Evolutionary conservation across 192 early-diverging fungal genomes (phyloP).

Genomic region (Backusella luteola): DNA sequence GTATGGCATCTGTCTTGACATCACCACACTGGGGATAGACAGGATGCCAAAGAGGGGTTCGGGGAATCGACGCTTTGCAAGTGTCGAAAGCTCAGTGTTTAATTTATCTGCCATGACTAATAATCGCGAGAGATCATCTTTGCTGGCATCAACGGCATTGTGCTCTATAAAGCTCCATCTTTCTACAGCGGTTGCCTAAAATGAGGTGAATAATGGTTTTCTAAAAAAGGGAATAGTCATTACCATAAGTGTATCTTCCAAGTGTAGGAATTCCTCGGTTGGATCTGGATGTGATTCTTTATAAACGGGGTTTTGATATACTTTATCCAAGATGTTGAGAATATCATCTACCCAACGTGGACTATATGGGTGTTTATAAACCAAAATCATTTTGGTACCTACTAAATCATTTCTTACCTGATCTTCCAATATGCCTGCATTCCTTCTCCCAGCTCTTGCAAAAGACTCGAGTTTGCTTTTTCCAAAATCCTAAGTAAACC

Average conservation of each 20-base stretch:
- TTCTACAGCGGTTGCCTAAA: conserved; percentile 31
- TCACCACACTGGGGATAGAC: conserved; percentile 42
- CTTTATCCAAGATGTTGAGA: conserved; percentile 20
- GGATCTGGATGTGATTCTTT: conserved; percentile 22
- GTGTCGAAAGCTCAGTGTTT: conserved; percentile 14
- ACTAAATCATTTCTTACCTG: conserved; percentile 1
- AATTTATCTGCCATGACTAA: conserved; percentile 30
- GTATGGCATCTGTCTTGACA: conserved; percentile 50
- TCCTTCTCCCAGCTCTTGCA: conserved; percentile 27
- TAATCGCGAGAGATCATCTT: conserved; percentile 26
- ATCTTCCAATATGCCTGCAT: conserved; percentile 36
- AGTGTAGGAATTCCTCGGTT: conserved; percentile 7
- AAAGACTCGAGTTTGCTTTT: conserved; percentile 42
- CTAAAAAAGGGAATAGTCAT: background rate
- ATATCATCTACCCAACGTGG: conserved; percentile 32
- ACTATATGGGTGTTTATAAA: background rate
- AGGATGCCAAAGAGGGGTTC: conserved; percentile 16
- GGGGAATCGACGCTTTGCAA: conserved; percentile 24
- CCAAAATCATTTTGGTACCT: no score
- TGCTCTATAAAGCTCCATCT: conserved; percentile 30
- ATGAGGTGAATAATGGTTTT: background rate
- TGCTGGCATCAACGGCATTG: conserved; percentile 1
- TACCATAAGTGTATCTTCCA: conserved; percentile 33
- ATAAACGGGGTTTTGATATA: conserved; percentile 34
- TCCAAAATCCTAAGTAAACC: conserved; percentile 49